These are phyloP conservation scores for Podaxis sp. DNA, from an alignment of 768 basidiomycete genomes.

Conservation along the genomic window DNA sequence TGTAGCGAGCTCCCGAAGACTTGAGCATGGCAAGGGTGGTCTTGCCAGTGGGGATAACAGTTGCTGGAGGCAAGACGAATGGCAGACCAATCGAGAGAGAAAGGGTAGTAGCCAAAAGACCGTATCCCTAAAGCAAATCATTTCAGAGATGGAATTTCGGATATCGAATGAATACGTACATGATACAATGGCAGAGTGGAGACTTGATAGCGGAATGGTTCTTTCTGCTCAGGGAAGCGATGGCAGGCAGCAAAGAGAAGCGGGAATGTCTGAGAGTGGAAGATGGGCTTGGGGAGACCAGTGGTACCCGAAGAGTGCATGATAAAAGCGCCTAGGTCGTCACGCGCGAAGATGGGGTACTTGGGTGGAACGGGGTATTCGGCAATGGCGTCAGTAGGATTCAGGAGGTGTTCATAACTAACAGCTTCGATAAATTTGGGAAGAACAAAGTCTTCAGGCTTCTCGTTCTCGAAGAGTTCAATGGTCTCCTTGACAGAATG, in stretches of 20 bases:
- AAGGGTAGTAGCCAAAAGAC: conserved; percentile 28
- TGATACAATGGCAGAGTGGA: conserved; percentile 37
- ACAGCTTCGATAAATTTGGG: conserved; percentile 23
- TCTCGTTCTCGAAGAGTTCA: conserved; percentile 12
- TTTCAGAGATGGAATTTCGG: neutral
- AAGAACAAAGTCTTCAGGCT: neutral
- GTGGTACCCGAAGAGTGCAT: conserved; percentile 49
- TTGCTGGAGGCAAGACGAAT: conserved; percentile 29
- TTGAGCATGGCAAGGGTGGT: conserved; percentile 20
- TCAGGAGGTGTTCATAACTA: conserved; percentile 25
- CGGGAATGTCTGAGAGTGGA: conserved; percentile 28
- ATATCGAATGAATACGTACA: conserved; percentile 18
- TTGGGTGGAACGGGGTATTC: conserved; percentile 21
- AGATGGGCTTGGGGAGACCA: conserved; percentile 45
- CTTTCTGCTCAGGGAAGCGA: conserved; percentile 23
- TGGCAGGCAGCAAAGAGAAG: conserved; percentile 31
- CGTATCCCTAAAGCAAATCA: conserved; percentile 25
- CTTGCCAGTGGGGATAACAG: conserved; percentile 29
- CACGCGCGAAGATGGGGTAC: conserved; percentile 18
- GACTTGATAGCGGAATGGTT: conserved; percentile 26
- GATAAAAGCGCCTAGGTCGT: conserved; percentile 36
- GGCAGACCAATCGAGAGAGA: conserved; percentile 34
- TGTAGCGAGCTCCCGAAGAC: conserved; percentile 24
- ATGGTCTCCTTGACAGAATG: conserved; percentile 27
- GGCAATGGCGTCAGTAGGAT: conserved; percentile 13